phyloP scores from a whole-genome alignment of 106 monocot species.

The Dendrobium nobile region DNA sequence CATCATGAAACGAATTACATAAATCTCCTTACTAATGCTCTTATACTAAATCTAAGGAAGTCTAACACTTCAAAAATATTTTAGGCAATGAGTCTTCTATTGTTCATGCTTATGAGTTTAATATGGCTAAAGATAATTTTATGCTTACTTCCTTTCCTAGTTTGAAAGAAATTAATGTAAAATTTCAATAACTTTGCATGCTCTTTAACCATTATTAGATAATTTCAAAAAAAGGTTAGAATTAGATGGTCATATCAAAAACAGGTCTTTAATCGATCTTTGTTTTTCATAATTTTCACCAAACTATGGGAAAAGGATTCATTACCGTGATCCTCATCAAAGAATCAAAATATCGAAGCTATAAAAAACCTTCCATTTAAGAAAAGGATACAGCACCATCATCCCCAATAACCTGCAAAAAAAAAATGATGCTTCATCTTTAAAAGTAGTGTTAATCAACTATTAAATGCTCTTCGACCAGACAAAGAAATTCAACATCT shows the following conservation, averaged over 20 bases:
- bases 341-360: conserved; percentile 2
- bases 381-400: conserved; percentile 90
- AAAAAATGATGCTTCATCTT: neutral
- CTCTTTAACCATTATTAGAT: neutral
- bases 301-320: neutral
- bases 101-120: too few relatives aligned
- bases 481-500: neutral
- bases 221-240: neutral
- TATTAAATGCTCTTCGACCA: neutral
- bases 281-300: neutral
- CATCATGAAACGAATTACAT: too few relatives aligned
- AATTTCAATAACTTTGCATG: neutral
- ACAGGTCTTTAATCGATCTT: neutral
- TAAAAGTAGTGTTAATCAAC: neutral
- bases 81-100: too few relatives aligned
- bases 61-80: too few relatives aligned
- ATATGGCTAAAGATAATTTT: too few relatives aligned
- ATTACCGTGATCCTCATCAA: neutral
- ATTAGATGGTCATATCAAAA: neutral
- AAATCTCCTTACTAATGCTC: too few relatives aligned
- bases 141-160: too few relatives aligned
- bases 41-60: too few relatives aligned
- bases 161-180: neutral
- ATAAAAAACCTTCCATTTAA: neutral
- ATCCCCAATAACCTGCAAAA: conserved; percentile 78